Evolutionary conservation across 148 eudicot species (phyloP), one percentile per base, ranked within the genome.

Genomic region (Arctostaphylos glauca): DNA sequence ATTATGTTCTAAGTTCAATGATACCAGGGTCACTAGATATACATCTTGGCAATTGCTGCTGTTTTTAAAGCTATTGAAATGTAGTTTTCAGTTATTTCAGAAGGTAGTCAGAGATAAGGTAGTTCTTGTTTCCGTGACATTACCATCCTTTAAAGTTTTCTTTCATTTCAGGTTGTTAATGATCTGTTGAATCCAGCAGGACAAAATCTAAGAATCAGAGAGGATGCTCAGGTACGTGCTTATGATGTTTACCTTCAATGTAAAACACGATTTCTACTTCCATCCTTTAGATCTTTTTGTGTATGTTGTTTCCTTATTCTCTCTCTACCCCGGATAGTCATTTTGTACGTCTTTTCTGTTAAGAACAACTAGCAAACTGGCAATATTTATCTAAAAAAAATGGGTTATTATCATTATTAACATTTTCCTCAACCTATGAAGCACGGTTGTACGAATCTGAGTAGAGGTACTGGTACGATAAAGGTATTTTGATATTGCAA

Each of bases 181-280:
- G 99, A 96, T 86, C 88, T 94, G 90, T 84, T 96, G 85, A 96
- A 96, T 89, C 99, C 99, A 87, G 98, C 99, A 56, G 99, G 99
- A 76, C 98, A 96, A 81, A 94, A 96, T 89, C 82, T 96, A 86
- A 90, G 91, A 90, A 93, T 96, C 84, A 90, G 99, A 87, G 98
- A 96, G 89, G 99, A 94, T 80, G 87, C 88, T 73, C 99, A 96
- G 98, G 99, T 94, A 78, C 85, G 47, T 83, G 81, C 15, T 66
- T 60, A 71, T 60, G 48, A 9, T 84, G n/a, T 18, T 84, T 80
- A 54, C 54, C 19, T 66, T 74, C 70, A 2, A 18, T 13, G 7
- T 59, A 66, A 66, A 15, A 6, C 66, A 44, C 10, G 50, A 16
- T 38, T 77, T 25, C 52, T 71, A 23, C 31, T 44, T 81, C 38